Conservation (phyloP, 2,329 filamentous ascomycete species). For the Rutstroemia sp. region DNA sequence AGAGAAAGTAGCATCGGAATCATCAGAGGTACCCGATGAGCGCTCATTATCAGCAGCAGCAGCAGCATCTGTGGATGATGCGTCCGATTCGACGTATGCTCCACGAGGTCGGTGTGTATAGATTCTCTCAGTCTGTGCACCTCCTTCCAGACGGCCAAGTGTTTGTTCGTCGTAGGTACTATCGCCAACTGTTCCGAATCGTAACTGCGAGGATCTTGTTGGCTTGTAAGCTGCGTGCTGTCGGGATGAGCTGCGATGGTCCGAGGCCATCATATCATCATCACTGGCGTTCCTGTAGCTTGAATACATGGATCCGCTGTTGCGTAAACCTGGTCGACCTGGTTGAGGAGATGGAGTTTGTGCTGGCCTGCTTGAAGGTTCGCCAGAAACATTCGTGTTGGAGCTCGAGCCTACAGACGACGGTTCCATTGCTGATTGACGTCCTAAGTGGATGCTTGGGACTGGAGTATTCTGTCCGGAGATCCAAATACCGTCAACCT, state of each 20-base stretch:
- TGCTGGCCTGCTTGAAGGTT: background rate
- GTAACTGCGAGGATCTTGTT: constrained; percentile 28
- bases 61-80: constrained; percentile 17
- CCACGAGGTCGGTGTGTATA: constrained; percentile 15
- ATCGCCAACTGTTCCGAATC: constrained; percentile 25
- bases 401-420: background rate
- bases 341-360: background rate
- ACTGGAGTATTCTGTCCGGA: constrained; percentile 23
- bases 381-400: constrained; percentile 2
- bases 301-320: constrained; percentile 5
- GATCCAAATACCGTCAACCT: constrained; percentile 81
- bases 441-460: constrained; percentile 15
- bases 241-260: constrained; percentile 6
- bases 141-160: constrained; percentile 23
- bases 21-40: constrained; percentile 24
- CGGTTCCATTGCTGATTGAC: constrained; percentile 12
- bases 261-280: constrained; percentile 1
- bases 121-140: constrained; percentile 13
- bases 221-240: constrained; percentile 27
- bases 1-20: constrained; percentile 25
- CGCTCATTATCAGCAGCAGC: constrained; percentile 26
- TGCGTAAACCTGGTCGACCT: background rate
- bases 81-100: constrained; percentile 14
- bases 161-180: constrained; percentile 22
- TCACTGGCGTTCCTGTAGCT: constrained; percentile 4